phyloP scores from a whole-genome alignment of 768 basidiomycete species.

The Suillus variegatus region DNA sequence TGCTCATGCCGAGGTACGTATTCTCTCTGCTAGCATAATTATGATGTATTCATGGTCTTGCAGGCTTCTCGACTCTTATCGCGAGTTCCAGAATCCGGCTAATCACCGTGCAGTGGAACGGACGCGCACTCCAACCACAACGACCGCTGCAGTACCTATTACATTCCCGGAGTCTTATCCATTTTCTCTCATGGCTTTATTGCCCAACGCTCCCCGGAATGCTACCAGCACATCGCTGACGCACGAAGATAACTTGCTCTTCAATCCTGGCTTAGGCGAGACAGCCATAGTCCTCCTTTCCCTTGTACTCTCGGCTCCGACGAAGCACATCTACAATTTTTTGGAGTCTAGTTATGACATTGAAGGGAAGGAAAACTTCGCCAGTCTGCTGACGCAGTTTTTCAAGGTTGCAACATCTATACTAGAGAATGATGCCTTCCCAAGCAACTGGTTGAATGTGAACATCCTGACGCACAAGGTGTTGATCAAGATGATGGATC shows the following conservation, averaged over 20 bases:
- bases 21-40: not conserved
- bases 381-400: conserved; percentile 68
- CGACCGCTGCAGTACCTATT: conserved; percentile 62
- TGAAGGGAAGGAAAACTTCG: conserved; percentile 82
- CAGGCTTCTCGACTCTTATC: conserved; percentile 86
- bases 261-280: conserved; percentile 83
- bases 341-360: conserved; percentile 83
- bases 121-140: conserved; percentile 57
- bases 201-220: conserved; percentile 55
- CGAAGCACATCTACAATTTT: conserved; percentile 74
- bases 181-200: conserved; percentile 73
- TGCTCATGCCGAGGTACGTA: conserved; percentile 77
- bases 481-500: conserved; percentile 85
- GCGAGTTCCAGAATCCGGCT: conserved; percentile 71
- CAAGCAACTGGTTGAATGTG: conserved; percentile 88
- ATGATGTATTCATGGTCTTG: conserved; percentile 9
- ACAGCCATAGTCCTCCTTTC: conserved; percentile 83
- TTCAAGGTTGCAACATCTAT: conserved; percentile 84
- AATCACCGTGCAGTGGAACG: conserved; percentile 73
- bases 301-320: conserved; percentile 77
- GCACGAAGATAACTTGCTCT: conserved; percentile 50
- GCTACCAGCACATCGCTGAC: conserved; percentile 41
- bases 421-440: conserved; percentile 85
- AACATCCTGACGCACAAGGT: conserved; percentile 87
- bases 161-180: conserved; percentile 96